These are phyloP conservation scores for Gigaspora rosea DNA, from an alignment of 192 early-diverging fungal species.

Conservation along the genomic window DNA sequence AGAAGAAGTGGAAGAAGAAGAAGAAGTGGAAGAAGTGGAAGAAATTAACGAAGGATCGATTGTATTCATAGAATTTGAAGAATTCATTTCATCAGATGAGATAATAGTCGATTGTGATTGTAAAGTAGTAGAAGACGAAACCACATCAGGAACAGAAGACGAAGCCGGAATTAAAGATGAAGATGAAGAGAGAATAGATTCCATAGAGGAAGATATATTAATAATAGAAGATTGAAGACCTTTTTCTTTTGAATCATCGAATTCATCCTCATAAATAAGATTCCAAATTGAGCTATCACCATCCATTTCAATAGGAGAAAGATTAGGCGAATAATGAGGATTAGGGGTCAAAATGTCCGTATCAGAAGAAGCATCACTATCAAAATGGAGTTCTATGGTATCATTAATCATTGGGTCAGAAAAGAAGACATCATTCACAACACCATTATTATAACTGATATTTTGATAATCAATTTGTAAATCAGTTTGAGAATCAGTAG, in stretches of 20 bases:
- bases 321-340: constrained; percentile 8
- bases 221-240: not conserved
- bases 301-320: not conserved
- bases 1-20: not conserved
- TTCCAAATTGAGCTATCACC: not conserved
- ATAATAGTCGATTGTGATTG: not conserved
- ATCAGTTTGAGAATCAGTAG: not conserved
- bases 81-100: not conserved
- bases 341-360: constrained; percentile 25
- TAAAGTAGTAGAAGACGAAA: not conserved
- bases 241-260: not conserved
- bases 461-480: not conserved
- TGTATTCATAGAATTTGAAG: not conserved
- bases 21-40: not conserved
- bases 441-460: not conserved
- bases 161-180: not conserved
- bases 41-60: constrained; percentile 6
- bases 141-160: not conserved
- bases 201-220: not conserved
- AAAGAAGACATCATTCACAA: constrained; percentile 23
- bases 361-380: constrained; percentile 31
- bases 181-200: not conserved
- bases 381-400: constrained; percentile 21
- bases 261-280: not conserved
- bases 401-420: constrained; percentile 19